Evolutionary conservation across 139 green algal species (phyloP), one percentile per base, ranked within the genome.

Genomic region (Ulvella scutata): DNA sequence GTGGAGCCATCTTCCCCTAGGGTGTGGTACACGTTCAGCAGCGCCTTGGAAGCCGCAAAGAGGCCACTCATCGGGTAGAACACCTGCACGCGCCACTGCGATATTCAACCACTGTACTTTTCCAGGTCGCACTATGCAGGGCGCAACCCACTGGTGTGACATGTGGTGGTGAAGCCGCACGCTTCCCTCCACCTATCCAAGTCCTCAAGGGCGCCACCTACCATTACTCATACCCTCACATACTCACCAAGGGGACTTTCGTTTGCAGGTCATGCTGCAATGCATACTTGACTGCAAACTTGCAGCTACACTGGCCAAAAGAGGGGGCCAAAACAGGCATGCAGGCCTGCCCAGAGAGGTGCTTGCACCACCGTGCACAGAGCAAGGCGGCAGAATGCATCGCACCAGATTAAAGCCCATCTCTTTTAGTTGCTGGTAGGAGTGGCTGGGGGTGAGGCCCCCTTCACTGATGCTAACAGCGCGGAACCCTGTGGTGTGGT

Each of bases 391-490:
- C n/a, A n/a, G n/a, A n/a, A n/a, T n/a, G n/a, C n/a, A 17, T 59
- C 44, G 73, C 9, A 88, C 82, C 7, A 93, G 76, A 28, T 90
- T 76, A 80, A 88, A 93, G 20, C 89, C 89, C 80, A 94, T 84
- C 23, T 84, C 84, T 38, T 82, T 67, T 0, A 90, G 81, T 72
- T 91, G 79, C 4, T 77, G 61, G 26, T 78, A 72, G 0, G 80
- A 86, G 43, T 84, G 83, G 51, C 92, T 72, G 2, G 89, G 89
- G 1, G 88, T 91, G 10, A 89, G 62, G 33, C 88, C 80, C 3
- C 87, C 88, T 44, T 94, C 89, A 34, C 1, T 3, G 34, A 62
- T 72, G 75, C 31, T 3, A 0, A 61, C 38, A 62, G 2, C 59
- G 35, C 23, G 29, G 34, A 44, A 36, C 23, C 31, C 62, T 20